These are phyloP conservation scores for Lactarius deliciosus DNA, from an alignment of 768 basidiomycete genomes.

Conservation along the genomic window DNA sequence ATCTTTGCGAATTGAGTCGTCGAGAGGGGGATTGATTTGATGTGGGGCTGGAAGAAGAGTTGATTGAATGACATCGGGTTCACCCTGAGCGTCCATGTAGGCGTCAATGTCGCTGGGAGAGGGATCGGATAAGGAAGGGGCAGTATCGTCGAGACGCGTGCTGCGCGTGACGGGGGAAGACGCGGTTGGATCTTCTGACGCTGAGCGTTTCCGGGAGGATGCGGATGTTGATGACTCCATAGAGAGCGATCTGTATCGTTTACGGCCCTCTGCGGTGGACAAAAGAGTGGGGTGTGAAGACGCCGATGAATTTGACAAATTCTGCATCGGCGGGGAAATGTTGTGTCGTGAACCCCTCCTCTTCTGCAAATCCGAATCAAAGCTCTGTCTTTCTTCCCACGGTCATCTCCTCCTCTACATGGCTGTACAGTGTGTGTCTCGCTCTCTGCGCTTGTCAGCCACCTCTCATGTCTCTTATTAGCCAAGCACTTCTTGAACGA, in stretches of 20 bases:
- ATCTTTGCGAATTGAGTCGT: conserved; percentile 18
- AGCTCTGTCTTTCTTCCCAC: conserved; percentile 11
- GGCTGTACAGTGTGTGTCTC: conserved; percentile 15
- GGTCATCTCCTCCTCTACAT: conserved; percentile 13
- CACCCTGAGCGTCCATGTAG: conserved; percentile 40
- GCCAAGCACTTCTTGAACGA: conserved; percentile 80
- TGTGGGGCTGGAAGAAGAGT: conserved; percentile 19
- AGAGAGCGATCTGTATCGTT: conserved; percentile 62
- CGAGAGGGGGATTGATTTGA: conserved; percentile 2
- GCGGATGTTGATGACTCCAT: conserved; percentile 71
- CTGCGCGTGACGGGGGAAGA: conserved; percentile 43
- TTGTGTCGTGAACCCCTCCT: background rate
- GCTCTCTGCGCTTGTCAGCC: background rate
- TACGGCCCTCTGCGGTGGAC: conserved; percentile 19
- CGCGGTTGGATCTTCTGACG: conserved; percentile 60
- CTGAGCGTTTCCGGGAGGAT: conserved; percentile 77
- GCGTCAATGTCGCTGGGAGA: conserved; percentile 59
- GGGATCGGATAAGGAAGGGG: conserved; percentile 30
- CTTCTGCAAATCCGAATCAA: too few species aligned
- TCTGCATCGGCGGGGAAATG: conserved; percentile 18
- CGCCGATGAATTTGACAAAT: conserved; percentile 4
- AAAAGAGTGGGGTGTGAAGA: conserved; percentile 16
- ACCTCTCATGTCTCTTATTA: conserved; percentile 13
- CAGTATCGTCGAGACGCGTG: conserved; percentile 31
- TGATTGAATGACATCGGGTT: conserved; percentile 24